Conservation (phyloP, 306 rosid genomes). For the Citrullus colocynthis region DNA sequence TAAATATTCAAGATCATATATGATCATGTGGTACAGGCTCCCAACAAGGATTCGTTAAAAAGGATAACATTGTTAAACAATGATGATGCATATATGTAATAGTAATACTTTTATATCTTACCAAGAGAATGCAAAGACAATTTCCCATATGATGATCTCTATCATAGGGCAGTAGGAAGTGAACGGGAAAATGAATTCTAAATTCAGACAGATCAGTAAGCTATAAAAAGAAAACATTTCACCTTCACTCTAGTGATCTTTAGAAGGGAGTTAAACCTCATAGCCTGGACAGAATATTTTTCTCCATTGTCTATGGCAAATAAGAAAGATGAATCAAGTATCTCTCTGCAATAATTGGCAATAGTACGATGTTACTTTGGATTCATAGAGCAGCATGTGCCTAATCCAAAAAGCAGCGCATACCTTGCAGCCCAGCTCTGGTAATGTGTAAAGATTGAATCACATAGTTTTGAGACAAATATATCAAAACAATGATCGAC, state of each 20-base stretch:
- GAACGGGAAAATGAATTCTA: not conserved
- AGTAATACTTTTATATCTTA: not conserved
- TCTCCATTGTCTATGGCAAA: constrained; percentile 85
- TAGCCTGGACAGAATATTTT: constrained; percentile 70
- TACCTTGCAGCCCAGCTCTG: constrained; percentile 99
- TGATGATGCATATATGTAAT: not conserved
- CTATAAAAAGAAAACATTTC: constrained; percentile 9
- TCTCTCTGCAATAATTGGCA: constrained; percentile 53
- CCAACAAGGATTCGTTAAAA: not conserved
- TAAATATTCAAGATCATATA: not conserved
- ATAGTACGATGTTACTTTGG: constrained; percentile 6
- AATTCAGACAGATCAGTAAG: not conserved
- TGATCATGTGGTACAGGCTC: not conserved
- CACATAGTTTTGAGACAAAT: constrained; percentile 74
- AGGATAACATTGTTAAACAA: not conserved
- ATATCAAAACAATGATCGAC: constrained; percentile 94
- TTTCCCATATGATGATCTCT: not conserved
- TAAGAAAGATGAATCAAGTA: constrained; percentile 86
- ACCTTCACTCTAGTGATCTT: constrained; percentile 96
- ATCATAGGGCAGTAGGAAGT: not conserved
- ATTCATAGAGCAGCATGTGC: constrained; percentile 13
- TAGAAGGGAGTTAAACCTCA: constrained; percentile 66
- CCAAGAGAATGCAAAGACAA: not conserved
- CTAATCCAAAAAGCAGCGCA: constrained; percentile 16
- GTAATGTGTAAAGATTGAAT: constrained; percentile 65